These are phyloP conservation scores for Trametes pubescens DNA, from an alignment of 1,284 basidiomycete genomes.

Conservation along the genomic window DNA sequence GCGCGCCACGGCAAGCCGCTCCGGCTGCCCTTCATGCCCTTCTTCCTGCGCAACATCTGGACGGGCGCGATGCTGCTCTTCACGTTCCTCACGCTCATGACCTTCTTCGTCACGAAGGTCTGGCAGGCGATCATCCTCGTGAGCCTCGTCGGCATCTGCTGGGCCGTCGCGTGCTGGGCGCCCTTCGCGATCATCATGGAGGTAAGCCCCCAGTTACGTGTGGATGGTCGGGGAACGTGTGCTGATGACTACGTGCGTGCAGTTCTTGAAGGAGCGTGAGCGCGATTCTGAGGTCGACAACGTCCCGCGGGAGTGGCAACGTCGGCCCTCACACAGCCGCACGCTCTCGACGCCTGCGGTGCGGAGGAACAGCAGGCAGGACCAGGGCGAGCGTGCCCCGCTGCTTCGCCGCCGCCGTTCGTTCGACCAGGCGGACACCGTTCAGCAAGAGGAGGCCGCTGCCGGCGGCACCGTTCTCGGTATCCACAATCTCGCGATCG, in stretches of 20 bases:
- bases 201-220: constrained; percentile 47
- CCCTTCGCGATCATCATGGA: constrained; percentile 94
- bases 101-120: constrained; percentile 85
- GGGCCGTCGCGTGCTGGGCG: constrained; percentile 96
- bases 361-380: constrained; percentile 29
- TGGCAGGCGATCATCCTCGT: constrained; percentile 84
- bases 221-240: background rate
- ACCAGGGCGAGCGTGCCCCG: constrained; percentile 51
- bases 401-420: constrained; percentile 75
- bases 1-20: constrained; percentile 75
- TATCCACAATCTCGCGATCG: constrained; percentile 95
- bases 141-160: constrained; percentile 87
- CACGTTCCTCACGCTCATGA: constrained; percentile 78
- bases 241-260: background rate
- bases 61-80: constrained; percentile 85
- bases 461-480: constrained; percentile 96
- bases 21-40: constrained; percentile 83
- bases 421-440: constrained; percentile 57
- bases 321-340: constrained; percentile 53
- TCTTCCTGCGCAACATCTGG: constrained; percentile 93
- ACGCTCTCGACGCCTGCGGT: constrained; percentile 54
- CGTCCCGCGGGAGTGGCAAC: constrained; percentile 27
- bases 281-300: constrained; percentile 34
- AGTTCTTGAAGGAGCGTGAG: constrained; percentile 86
- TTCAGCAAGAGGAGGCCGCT: constrained; percentile 53